Conservation (phyloP, 192 early-diverging fungal genomes). For the Coemansia sp. region DNA sequence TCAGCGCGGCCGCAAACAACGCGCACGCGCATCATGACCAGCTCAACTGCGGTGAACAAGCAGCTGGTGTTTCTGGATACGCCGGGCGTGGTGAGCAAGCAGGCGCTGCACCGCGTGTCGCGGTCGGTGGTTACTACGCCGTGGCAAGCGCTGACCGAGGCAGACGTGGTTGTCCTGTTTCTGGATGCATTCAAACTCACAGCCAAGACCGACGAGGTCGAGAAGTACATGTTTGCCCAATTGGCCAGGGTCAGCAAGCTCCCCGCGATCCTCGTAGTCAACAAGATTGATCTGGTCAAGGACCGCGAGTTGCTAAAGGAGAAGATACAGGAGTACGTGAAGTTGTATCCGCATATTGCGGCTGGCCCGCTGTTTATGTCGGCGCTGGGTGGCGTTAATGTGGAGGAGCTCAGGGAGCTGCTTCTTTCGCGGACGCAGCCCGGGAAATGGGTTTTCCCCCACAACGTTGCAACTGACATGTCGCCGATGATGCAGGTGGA, state of each 20-base stretch:
- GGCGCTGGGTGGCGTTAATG: slow-evolving; percentile 32
- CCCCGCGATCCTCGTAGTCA: slow-evolving; percentile 40
- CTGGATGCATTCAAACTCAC: slow-evolving; percentile 46
- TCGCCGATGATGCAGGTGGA: slow-evolving; percentile 47
- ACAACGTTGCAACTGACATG: slow-evolving; percentile 31
- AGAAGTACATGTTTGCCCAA: slow-evolving; percentile 33
- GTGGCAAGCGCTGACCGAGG: slow-evolving; percentile 46
- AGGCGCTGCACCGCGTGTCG: slow-evolving; percentile 33
- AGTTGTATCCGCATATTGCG: slow-evolving; percentile 19
- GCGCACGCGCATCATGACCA: slow-evolving; percentile 62
- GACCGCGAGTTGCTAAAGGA: slow-evolving; percentile 23
- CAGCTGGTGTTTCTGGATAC: slow-evolving; percentile 64
- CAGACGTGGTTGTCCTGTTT: slow-evolving; percentile 25
- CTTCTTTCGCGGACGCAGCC: slow-evolving; percentile 25
- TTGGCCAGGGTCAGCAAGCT: slow-evolving; percentile 7
- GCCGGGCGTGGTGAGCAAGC: slow-evolving; percentile 46
- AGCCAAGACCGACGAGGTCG: slow-evolving; percentile 34
- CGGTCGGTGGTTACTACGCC: slow-evolving; percentile 44
- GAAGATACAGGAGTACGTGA: slow-evolving; percentile 17
- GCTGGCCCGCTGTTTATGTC: slow-evolving; percentile 41
- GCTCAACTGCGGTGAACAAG: slow-evolving; percentile 57
- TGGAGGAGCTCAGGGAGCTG: slow-evolving; percentile 29
- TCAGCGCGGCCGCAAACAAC: slow-evolving; percentile 75
- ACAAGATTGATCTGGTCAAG: slow-evolving; percentile 43
- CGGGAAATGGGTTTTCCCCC: slow-evolving; percentile 42